Conservation (phyloP, 192 early-diverging fungal species). For the Thamnidium elegans region DNA sequence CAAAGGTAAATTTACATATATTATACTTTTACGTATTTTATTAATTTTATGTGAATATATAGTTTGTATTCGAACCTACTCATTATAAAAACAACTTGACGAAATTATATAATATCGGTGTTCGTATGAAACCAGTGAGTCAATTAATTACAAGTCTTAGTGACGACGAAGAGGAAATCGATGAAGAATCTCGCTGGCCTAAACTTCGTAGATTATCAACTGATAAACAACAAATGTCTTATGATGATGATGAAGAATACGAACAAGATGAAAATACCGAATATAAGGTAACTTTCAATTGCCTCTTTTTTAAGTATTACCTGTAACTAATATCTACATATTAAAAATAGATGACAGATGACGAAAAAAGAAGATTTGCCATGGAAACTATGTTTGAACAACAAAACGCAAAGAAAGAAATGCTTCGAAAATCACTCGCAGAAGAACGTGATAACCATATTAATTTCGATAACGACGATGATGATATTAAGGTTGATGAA, state of each 20-base stretch:
- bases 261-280: constrained; percentile 27
- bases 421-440: constrained; percentile 31
- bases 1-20: constrained; percentile 19
- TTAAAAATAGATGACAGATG: constrained; percentile 13
- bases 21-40: background rate
- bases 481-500: constrained; percentile 9
- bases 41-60: background rate
- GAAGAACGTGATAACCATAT: background rate
- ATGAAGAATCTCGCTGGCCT: constrained; percentile 2
- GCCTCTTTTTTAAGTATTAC: background rate
- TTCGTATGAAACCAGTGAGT: constrained; percentile 30
- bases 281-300: background rate
- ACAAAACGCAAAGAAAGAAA: constrained; percentile 29
- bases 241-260: too few species aligned
- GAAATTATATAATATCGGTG: constrained; percentile 49
- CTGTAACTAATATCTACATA: background rate
- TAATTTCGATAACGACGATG: constrained; percentile 13
- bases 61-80: constrained; percentile 66
- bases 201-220: too few species aligned
- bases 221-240: too few species aligned
- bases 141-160: constrained; percentile 26
- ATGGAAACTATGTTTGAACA: constrained; percentile 28
- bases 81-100: constrained; percentile 64
- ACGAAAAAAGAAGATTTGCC: constrained; percentile 28
- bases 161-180: constrained; percentile 7